Evolutionary conservation across 495 filamentous ascomycete species (phyloP), one percentile per base, ranked within the genome.

Genomic region (Ramalina peruviana): DNA sequence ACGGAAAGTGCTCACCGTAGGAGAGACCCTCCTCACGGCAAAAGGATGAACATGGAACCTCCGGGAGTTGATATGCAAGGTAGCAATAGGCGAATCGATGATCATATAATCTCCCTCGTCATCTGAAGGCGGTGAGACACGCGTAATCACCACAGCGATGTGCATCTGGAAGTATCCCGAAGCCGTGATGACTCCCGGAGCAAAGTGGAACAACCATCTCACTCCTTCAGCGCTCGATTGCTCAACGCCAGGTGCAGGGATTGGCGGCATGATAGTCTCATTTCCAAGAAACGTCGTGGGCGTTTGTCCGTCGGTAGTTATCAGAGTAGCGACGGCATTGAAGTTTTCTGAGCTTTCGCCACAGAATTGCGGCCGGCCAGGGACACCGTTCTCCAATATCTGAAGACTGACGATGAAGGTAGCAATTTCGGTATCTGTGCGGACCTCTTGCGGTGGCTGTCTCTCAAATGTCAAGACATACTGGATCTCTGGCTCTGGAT

Each of bases 361-460:
- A 23, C 47, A 39, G 5, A 23, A 33, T 16, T 19, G 46, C 44
- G 21, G 27, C 36, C 36, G 12, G 13, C 7, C 12, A 37, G 6
- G 26, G 26, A 6, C 36, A 23, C 21, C 6, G 13, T 10, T 7
- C 17, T 33, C 38, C 10, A 33, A 4, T 42, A 23, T 27, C 37
- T 48, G 23, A 48, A 38, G 16, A 40, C 38, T 52, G 47, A 41
- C 6, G 43, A 27, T 48, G 50, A 40, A 21, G 47, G 36, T 13
- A 20, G 25, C 6, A 4, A 33, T 33, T 33, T 33, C 30, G 30
- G 4, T 19, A 16, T 40, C 37, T 17, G 50, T 46, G 7, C 38
- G 50, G 20, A 52, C 10, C 11, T 52, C 50, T 15, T 33, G 11
- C 23, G 50, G 50, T 13, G 50, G 43, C 25, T 52, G 50, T 52